Percentiles rank a stretch among this genome's conserved stretches.
These are phyloP conservation scores for Auricularia sp. DNA, from an alignment of 768 basidiomycete species.

Conservation along the genomic window DNA sequence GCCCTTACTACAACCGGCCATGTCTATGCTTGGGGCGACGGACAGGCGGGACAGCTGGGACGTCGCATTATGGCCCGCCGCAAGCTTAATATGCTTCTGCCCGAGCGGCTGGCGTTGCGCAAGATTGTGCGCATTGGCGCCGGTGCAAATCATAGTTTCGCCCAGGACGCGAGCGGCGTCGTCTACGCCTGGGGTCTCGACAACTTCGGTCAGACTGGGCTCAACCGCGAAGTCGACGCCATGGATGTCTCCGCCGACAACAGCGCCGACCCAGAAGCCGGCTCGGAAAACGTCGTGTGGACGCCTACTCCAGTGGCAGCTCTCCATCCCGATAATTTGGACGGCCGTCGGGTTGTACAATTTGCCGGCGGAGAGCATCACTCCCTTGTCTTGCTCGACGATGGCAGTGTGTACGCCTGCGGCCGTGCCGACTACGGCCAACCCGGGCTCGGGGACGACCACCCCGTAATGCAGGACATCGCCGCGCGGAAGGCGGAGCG, in stretches of 20 bases:
- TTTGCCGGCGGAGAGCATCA: slow-evolving; percentile 84
- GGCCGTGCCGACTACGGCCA: slow-evolving; percentile 81
- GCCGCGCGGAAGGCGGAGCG: slow-evolving; percentile 5
- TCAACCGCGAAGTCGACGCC: slow-evolving; percentile 38
- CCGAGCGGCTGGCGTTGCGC: slow-evolving; percentile 31
- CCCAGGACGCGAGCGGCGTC: slow-evolving; percentile 30
- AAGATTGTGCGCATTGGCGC: slow-evolving; percentile 31
- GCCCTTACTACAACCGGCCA: slow-evolving; percentile 34
- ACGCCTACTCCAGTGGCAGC: too few species aligned
- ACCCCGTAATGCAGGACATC: slow-evolving; percentile 17
- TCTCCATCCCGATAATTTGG: too few species aligned
- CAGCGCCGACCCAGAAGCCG: slow-evolving; percentile 40
- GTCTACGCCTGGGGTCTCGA: slow-evolving; percentile 43
- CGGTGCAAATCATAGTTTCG: slow-evolving; percentile 38
- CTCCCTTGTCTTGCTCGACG: slow-evolving; percentile 74
- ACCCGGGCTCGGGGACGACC: slow-evolving; percentile 45
- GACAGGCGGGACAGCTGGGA: slow-evolving; percentile 36
- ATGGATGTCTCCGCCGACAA: slow-evolving; percentile 54
- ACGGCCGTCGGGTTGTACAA: slow-evolving; percentile 52
- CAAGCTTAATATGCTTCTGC: slow-evolving; percentile 31
- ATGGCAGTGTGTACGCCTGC: slow-evolving; percentile 77
- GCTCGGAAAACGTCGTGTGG: too few species aligned
- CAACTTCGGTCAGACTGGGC: slow-evolving; percentile 52
- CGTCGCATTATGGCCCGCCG: slow-evolving; percentile 33
- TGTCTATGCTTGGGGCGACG: slow-evolving; percentile 38